These are phyloP conservation scores for Candida maltosa DNA, from an alignment of 805 yeast species.

Conservation along the genomic window DNA sequence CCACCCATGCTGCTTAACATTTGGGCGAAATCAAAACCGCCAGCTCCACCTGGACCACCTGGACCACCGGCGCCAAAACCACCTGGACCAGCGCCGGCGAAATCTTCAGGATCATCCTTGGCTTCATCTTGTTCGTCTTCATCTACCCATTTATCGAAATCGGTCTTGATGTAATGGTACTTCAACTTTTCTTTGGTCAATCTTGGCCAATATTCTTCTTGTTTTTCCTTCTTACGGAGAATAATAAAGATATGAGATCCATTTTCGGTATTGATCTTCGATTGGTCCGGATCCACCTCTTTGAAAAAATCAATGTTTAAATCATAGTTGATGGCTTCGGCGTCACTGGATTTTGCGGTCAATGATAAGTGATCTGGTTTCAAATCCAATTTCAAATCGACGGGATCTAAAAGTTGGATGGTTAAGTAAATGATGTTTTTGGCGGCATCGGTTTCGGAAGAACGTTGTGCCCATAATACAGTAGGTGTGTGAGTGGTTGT, in stretches of 20 bases:
- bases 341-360: constrained; percentile 39
- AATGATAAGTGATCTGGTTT: constrained; percentile 54
- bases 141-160: constrained; percentile 96
- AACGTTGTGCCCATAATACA: constrained; percentile 97
- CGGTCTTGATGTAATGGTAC: constrained; percentile 82
- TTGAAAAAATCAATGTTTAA: constrained; percentile 73
- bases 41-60: constrained; percentile 17
- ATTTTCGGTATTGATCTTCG: constrained; percentile 50
- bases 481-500: constrained; percentile 36
- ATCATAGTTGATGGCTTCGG: constrained; percentile 50
- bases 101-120: constrained; percentile 42
- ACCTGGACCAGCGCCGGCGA: constrained; percentile 23
- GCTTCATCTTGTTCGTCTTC: constrained; percentile 93
- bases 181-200: constrained; percentile 83
- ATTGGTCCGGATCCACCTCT: constrained; percentile 65
- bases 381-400: constrained; percentile 57
- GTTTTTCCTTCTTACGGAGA: constrained; percentile 63
- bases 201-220: constrained; percentile 92
- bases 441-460: constrained; percentile 63
- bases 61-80: constrained; percentile 35
- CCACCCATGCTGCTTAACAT: constrained; percentile 33
- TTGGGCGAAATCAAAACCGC: constrained; percentile 31
- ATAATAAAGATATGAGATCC: constrained; percentile 65
- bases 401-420: constrained; percentile 68
- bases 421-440: constrained; percentile 79